Evolutionary conservation across 352 stramenopile species (phyloP).

Genomic region (Pythium pyrilobum): DNA sequence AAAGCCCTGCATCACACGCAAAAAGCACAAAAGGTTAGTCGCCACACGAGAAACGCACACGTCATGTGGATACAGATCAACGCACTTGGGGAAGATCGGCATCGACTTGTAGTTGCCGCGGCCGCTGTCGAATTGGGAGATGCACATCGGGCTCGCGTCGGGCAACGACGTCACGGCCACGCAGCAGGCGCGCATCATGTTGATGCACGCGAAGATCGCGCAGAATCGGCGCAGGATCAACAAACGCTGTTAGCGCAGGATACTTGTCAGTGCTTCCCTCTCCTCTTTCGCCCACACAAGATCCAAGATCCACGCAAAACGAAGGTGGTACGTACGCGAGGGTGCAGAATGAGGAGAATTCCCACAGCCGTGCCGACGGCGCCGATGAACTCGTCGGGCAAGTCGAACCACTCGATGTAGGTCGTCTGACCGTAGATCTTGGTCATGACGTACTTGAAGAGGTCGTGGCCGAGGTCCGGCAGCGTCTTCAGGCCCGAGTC

Average conservation of each 20-base stretch:
- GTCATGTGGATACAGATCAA: too few relatives aligned
- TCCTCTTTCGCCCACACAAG: neutral
- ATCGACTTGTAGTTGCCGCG: conserved; percentile 72
- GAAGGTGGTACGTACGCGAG: conserved; percentile 40
- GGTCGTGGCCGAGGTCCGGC: conserved; percentile 77
- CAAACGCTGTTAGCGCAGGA: conserved; percentile 37
- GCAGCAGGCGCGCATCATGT: conserved; percentile 81
- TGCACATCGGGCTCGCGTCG: conserved; percentile 82
- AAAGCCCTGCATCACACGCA: conserved; percentile 43
- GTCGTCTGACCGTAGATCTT: conserved; percentile 80
- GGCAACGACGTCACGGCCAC: conserved; percentile 83
- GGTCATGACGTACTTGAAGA: conserved; percentile 83
- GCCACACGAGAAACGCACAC: neutral
- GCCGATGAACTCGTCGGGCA: conserved; percentile 80
- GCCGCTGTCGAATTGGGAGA: conserved; percentile 73
- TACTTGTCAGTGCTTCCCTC: neutral
- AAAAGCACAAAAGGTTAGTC: conserved; percentile 1
- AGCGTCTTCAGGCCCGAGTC: conserved; percentile 69
- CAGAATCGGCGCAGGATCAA: conserved; percentile 82
- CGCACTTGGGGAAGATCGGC: conserved; percentile 86
- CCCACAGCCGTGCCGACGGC: conserved; percentile 62
- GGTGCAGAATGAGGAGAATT: conserved; percentile 68
- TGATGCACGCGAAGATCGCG: conserved; percentile 82
- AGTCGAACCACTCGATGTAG: conserved; percentile 83
- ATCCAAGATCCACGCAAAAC: neutral